Base-by-base conservation (phyloP, 768 basidiomycete species). In the Postia placenta region DNA sequence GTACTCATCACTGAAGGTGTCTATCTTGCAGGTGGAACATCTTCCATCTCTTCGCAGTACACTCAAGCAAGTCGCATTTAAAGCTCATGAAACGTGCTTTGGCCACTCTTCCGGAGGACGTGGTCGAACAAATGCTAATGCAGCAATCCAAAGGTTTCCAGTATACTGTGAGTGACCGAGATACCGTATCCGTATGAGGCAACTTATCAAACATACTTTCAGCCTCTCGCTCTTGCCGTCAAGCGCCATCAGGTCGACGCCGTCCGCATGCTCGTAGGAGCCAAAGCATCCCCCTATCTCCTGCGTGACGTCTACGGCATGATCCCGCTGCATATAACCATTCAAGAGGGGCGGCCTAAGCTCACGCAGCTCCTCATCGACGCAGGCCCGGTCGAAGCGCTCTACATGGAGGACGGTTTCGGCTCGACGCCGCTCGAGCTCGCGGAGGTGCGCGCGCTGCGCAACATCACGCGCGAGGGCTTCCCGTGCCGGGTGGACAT, bases 251-350 rank as follows among this genome's bases (percentile, higher is more conserved):
- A 55, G 5, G 58, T 63, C 6, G 45, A 55, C 0, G 47, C 67
- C 3, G 69, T 73, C 39, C 25, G 40, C 6, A 5, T 53, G 27
- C 54, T 78, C 12, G 62, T 67, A 3, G 72, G 69, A 40, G 66
- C 68, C 5, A 65, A 62, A 36, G 50, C 69, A 0, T 56, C 67
- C 12, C 36, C 50, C 4, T 63, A 74, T 23, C 55, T 73, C 3
- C 56, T 68, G 6, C 74, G 69, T 26, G 73, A 83, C 55, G 65
- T 66, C 24, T 67, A 71, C 39, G 81, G 79, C 0, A 72, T 68
- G n/a, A 78, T 70, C 0, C 73, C 78, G 2, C 64, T 83, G 2
- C 81, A 82, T 54, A 50, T 66, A 23, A 78, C 80, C 0, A 67
- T 74, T 20, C 64, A 65, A 6, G 24, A 48, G 0, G 64, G 67